Conservation (phyloP, 441 rosid species). For the Croton laevigatus region DNA sequence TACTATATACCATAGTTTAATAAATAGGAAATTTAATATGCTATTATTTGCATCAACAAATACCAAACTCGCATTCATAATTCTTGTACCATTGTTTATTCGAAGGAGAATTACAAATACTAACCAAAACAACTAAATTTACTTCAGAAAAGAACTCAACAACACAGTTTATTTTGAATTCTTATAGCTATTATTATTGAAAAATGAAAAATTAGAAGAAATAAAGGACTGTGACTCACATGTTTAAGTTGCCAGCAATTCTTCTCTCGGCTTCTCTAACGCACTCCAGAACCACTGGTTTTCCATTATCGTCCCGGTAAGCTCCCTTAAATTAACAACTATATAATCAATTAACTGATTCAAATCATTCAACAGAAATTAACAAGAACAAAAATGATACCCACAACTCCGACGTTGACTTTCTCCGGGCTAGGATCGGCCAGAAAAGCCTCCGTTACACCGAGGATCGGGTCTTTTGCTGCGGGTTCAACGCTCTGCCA, state of each 20-base stretch:
- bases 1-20: no score
- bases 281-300: conserved; percentile 85
- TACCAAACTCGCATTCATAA: no score
- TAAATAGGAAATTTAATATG: no score
- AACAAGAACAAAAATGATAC: conserved; percentile 17
- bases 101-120: no score
- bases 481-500: conserved; percentile 90
- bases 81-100: no score
- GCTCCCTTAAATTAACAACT: conserved; percentile 67
- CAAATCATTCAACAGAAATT: not conserved
- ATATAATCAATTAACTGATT: conserved; percentile 2
- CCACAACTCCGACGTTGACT: conserved; percentile 94
- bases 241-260: conserved; percentile 65
- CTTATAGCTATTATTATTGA: no score
- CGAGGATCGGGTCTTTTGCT: conserved; percentile 87
- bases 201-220: not conserved
- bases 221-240: conserved; percentile 39
- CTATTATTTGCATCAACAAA: no score
- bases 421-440: conserved; percentile 77
- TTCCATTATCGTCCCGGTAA: conserved; percentile 93
- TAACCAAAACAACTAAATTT: no score
- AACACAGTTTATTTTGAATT: no score
- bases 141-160: no score
- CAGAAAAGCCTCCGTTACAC: conserved; percentile 92
- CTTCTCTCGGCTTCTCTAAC: conserved; percentile 92